A percentile compares a stretch with the other conserved stretches of the same genome.
Conservation (phyloP, 352 stramenopile genomes). For the Globisporangium paddicum region DNA sequence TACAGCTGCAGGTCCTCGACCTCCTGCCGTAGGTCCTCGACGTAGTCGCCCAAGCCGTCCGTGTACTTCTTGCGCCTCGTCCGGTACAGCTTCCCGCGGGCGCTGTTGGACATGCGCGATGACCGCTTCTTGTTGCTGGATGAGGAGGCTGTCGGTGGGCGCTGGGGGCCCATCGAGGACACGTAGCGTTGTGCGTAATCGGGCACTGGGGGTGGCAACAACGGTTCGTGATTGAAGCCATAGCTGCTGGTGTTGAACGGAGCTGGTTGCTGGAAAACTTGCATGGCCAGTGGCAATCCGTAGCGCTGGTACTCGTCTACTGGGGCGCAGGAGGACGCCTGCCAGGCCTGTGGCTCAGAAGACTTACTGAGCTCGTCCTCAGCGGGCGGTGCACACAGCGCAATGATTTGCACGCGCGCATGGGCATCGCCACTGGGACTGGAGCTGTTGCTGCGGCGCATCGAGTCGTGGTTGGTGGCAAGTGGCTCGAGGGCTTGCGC, state of each 20-base stretch:
- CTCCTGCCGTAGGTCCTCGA: slow-evolving; percentile 41
- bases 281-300: no score
- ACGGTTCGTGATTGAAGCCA: no score
- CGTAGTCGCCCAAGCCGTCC: slow-evolving; percentile 31
- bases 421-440: background rate
- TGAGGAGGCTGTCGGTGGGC: no score
- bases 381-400: slow-evolving; percentile 4
- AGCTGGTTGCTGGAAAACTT: no score
- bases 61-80: slow-evolving; percentile 46
- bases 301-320: no score
- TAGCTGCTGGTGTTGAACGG: no score
- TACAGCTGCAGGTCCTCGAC: slow-evolving; percentile 36
- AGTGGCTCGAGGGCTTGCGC: background rate
- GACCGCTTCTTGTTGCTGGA: slow-evolving; percentile 13
- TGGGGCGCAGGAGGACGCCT: no score
- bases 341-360: no score
- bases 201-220: no score
- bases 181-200: no score
- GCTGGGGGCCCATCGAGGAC: no score
- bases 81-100: slow-evolving; percentile 59
- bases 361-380: slow-evolving; percentile 1
- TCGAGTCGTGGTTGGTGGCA: background rate
- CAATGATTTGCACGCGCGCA: slow-evolving; percentile 13
- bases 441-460: background rate
- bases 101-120: slow-evolving; percentile 50